Base-by-base conservation (phyloP, 140 eudicot species). In the Flaveria floridana region DNA sequence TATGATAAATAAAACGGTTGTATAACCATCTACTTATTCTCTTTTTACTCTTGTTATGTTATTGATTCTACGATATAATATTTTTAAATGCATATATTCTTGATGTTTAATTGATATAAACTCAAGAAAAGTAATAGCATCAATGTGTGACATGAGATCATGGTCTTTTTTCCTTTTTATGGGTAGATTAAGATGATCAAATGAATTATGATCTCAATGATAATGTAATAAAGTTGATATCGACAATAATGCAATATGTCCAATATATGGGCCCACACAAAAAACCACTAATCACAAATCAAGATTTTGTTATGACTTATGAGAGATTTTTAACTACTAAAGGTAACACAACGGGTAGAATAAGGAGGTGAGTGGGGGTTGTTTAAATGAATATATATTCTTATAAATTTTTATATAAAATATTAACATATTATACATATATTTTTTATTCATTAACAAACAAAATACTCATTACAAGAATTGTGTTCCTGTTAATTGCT, bases 251-350 rank as follows among this genome's bases (percentile, higher is more conserved):
- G 70, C 70, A 34, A n/a, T 7, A 15, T 26, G 70, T 64, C 48
- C 25, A 3, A 64, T 64, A 30, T 47, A 65, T 65, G 70, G 70
- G 70, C 70, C 70, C 39, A 65, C 70, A 30, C 34, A 65, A 65
- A 65, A 65, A 37, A n/a, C 70, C 70, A 65, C 70, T 65, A 65
- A 65, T 65, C 70, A 34, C 70, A 65, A 64, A 64, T 64, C 69
- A 58, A 58, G 65, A 58, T 63, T 61, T 28, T 63, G 68, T 28
- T 63, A 13, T 14, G 68, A 28, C 46, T 62, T 62, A 28, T 25
- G 44, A 12, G 37, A 26, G 41, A 28, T 26, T 28, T 26, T 12
- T 16, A 25, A 26, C 41, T 63, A 25, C 46, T 57, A 57, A 57
- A 57, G 34, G 50, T 44, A 44, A 44, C 13, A 44, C 7, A 61